phyloP scores from a whole-genome alignment of 139 green algal species.

The Auxenochlorella pyrenoidosa region DNA sequence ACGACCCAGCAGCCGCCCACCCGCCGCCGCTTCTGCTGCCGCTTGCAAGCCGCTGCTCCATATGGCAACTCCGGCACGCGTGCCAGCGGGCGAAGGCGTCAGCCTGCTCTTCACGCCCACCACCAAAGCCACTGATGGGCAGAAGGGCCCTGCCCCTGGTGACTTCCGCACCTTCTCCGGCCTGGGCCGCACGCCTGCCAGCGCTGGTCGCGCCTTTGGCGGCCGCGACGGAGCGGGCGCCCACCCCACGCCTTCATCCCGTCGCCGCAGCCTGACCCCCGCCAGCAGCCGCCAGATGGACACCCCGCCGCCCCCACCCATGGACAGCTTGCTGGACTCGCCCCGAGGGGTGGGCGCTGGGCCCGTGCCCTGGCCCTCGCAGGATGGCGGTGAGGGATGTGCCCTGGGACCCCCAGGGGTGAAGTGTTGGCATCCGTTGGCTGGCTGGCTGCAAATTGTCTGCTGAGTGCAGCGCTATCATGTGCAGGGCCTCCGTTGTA shows the following conservation, averaged over 20 bases:
- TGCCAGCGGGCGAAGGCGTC: constrained; percentile 7
- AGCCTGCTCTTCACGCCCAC: constrained; percentile 53
- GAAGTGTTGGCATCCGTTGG: no score
- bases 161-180: constrained; percentile 17
- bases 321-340: constrained; percentile 46
- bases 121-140: constrained; percentile 21
- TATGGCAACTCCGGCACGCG: neutral
- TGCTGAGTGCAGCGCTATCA: neutral
- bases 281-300: constrained; percentile 48
- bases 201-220: constrained; percentile 2
- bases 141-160: constrained; percentile 1
- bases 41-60: neutral
- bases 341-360: neutral
- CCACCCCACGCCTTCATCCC: constrained; percentile 39
- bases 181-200: constrained; percentile 18
- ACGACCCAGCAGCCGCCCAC: neutral
- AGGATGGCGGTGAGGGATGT: neutral
- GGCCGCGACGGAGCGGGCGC: neutral
- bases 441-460: neutral
- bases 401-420: neutral
- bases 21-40: neutral
- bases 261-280: constrained; percentile 57
- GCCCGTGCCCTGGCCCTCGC: neutral
- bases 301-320: constrained; percentile 49
- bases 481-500: no score